These are phyloP conservation scores for Fonsecaea multimorphosa DNA, from an alignment of 2,329 filamentous ascomycete genomes.

Conservation along the genomic window DNA sequence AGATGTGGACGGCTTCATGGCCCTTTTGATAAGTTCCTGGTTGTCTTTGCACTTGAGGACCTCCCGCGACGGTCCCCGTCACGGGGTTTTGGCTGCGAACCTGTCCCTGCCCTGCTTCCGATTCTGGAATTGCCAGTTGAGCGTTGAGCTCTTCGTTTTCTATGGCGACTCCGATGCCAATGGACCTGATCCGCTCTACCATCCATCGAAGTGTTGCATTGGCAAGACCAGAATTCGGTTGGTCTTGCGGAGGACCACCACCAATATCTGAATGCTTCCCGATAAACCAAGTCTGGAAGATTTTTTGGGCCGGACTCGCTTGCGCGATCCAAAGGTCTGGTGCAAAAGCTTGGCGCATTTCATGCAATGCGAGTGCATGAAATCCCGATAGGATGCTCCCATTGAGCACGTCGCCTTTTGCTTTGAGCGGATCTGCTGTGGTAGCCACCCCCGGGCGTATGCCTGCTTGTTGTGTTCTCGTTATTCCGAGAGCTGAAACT, in stretches of 20 bases:
- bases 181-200: background rate
- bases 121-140: background rate
- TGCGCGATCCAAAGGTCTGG: background rate
- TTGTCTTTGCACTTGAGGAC: background rate
- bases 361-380: background rate
- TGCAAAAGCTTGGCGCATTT: background rate
- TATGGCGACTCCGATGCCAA: background rate
- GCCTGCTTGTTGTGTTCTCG: background rate
- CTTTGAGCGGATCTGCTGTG: background rate
- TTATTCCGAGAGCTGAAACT: background rate
- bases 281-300: background rate
- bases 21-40: background rate
- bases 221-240: background rate
- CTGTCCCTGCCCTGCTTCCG: background rate
- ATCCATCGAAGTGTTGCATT: background rate
- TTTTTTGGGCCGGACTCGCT: background rate
- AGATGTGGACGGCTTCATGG: background rate
- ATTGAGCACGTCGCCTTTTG: background rate
- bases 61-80: background rate
- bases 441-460: background rate
- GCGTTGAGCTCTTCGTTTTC: background rate
- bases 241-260: background rate
- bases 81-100: background rate
- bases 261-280: slow-evolving; percentile 2
- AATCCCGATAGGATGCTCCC: background rate